A percentile compares a stretch with the other conserved stretches of the same genome.
Conservation (phyloP, 306 rosid genomes). For the Cyamopsis tetragonoloba region DNA sequence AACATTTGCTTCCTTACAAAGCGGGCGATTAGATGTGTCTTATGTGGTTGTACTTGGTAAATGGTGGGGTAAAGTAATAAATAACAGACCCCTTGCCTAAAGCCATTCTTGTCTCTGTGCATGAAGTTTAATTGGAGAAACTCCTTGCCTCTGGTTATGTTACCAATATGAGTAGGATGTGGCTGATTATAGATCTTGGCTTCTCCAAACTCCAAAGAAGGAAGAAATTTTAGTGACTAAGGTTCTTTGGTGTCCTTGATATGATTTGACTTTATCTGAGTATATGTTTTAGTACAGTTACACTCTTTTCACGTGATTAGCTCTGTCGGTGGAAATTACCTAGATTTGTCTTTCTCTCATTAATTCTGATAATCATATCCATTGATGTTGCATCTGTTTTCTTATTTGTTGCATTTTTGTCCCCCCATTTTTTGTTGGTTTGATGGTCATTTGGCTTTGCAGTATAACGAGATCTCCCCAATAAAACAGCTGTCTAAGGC, state of each 20-base stretch:
- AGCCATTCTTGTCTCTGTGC: neutral
- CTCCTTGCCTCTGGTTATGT: slow-evolving; percentile 5
- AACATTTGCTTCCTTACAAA: neutral
- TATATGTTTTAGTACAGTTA: slow-evolving; percentile 1
- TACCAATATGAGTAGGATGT: neutral
- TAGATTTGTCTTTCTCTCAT: slow-evolving; percentile 5
- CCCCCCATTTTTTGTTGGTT: neutral
- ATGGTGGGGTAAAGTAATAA: neutral
- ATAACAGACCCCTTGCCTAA: slow-evolving; percentile 11
- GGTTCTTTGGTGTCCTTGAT: slow-evolving; percentile 15
- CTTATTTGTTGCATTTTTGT: neutral
- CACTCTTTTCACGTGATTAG: neutral
- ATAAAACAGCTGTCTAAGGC: slow-evolving; percentile 17
- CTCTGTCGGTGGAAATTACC: neutral
- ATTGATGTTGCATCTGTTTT: slow-evolving; percentile 20
- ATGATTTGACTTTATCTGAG: neutral
- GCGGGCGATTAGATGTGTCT: slow-evolving; percentile 1
- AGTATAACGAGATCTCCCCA: slow-evolving; percentile 31
- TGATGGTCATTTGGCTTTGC: slow-evolving; percentile 32
- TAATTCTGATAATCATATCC: slow-evolving; percentile 6
- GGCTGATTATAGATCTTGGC: neutral
- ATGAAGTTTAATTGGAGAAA: slow-evolving; percentile 7
- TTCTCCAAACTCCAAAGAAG: slow-evolving; percentile 16
- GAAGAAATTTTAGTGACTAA: neutral
- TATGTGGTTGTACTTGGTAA: slow-evolving; percentile 8